Evolutionary conservation across 345 rosid genomes (phyloP).

Genomic region (Zanthoxylum bungeanum): DNA sequence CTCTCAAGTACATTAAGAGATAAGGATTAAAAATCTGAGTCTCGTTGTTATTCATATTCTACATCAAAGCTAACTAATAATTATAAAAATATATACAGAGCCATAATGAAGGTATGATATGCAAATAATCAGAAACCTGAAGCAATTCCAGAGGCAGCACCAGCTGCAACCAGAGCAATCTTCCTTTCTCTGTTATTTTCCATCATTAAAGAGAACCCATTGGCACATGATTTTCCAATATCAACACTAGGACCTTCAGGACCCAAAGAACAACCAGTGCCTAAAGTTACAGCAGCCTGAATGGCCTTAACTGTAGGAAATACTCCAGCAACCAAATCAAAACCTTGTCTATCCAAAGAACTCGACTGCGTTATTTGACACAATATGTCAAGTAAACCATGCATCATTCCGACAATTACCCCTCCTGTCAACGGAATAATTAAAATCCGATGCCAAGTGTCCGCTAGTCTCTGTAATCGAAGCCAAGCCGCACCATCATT

Average conservation of each 20-base stretch:
- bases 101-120: background rate
- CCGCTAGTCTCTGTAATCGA: constrained; percentile 75
- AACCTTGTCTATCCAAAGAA: constrained; percentile 68
- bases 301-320: constrained; percentile 85
- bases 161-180: constrained; percentile 95
- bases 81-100: background rate
- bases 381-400: constrained; percentile 88
- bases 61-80: background rate
- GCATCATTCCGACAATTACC: constrained; percentile 97
- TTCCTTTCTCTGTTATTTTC: constrained; percentile 95
- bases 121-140: constrained; percentile 47
- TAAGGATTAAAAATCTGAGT: background rate
- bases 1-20: background rate
- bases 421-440: constrained; percentile 90
- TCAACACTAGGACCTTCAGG: constrained; percentile 99
- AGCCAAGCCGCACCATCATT: constrained; percentile 99
- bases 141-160: constrained; percentile 97
- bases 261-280: constrained; percentile 96
- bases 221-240: constrained; percentile 95
- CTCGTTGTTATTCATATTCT: background rate
- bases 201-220: constrained; percentile 89
- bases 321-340: constrained; percentile 79
- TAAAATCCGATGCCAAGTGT: constrained; percentile 97
- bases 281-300: constrained; percentile 92
- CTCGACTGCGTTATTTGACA: constrained; percentile 75